These are phyloP conservation scores for Pseudogymnoascus sp. DNA, from an alignment of 2,329 filamentous ascomycete species.

Conservation along the genomic window DNA sequence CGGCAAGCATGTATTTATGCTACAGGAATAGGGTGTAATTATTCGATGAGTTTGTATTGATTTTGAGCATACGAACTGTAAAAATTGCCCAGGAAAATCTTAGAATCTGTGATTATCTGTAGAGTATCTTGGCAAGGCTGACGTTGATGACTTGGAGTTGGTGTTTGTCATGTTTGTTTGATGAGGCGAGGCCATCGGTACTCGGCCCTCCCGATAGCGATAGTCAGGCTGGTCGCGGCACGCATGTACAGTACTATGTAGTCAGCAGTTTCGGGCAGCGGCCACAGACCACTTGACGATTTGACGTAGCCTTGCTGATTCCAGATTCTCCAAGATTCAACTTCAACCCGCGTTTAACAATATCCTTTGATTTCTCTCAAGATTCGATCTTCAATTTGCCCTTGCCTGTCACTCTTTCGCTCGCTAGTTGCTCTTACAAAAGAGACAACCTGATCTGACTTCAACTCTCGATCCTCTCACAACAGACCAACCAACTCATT, in stretches of 20 bases:
- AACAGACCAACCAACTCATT: background rate
- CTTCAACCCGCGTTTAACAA: background rate
- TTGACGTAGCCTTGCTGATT: constrained; percentile 10
- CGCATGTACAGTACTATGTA: no score
- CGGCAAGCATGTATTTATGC: constrained; percentile 4
- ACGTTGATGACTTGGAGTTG: background rate
- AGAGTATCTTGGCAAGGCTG: background rate
- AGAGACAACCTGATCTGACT: background rate
- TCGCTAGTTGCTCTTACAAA: constrained; percentile 2
- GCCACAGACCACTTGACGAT: constrained; percentile 7
- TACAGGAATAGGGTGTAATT: background rate
- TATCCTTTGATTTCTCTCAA: background rate
- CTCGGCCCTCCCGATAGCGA: constrained; percentile 5
- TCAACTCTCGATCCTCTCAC: background rate
- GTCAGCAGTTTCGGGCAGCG: constrained; percentile 5
- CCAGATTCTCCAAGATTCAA: background rate
- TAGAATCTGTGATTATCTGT: background rate
- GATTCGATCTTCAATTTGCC: background rate
- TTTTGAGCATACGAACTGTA: background rate
- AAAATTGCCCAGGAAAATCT: background rate
- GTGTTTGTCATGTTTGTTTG: constrained; percentile 5
- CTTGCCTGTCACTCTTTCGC: background rate
- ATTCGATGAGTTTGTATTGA: background rate
- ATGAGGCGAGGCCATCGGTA: background rate
- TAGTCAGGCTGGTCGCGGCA: constrained; percentile 1